These are phyloP conservation scores for Ustilago crameri DNA, from an alignment of 1,284 basidiomycete species.

Conservation along the genomic window DNA sequence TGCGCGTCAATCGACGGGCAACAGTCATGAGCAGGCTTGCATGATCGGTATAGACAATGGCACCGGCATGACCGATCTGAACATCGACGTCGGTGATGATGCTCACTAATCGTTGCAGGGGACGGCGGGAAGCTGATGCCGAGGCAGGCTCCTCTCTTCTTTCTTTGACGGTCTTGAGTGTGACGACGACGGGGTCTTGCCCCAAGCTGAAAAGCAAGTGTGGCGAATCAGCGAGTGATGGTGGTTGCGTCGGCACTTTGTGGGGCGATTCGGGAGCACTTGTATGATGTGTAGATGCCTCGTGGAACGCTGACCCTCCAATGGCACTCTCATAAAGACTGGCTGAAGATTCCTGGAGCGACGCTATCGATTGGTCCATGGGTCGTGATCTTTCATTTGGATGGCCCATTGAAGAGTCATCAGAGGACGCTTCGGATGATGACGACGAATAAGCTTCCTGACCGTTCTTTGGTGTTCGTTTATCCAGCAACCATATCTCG, in stretches of 20 bases:
- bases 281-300: not conserved
- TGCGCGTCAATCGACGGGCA: not conserved
- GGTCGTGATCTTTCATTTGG: not conserved
- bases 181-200: conserved; percentile 16
- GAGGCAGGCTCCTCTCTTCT: conserved; percentile 12
- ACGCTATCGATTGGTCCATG: conserved; percentile 17
- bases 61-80: conserved; percentile 29
- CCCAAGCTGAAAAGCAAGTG: conserved; percentile 34
- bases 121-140: conserved; percentile 13
- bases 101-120: conserved; percentile 24
- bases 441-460: conserved; percentile 13
- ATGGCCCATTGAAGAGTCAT: not conserved
- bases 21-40: conserved; percentile 18
- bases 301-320: conserved; percentile 8
- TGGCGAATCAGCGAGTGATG: not conserved
- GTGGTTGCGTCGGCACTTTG: not conserved
- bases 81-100: conserved; percentile 25
- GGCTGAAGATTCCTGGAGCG: conserved; percentile 30
- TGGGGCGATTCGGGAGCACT: not conserved
- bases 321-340: conserved; percentile 49
- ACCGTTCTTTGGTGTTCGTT: not conserved
- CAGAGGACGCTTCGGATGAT: conserved; percentile 24
- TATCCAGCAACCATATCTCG: conserved; percentile 27
- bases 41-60: conserved; percentile 35
- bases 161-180: conserved; percentile 35